Evolutionary conservation across 768 basidiomycete genomes (phyloP).

Genomic region (Phanerodontia chrysosporium): DNA sequence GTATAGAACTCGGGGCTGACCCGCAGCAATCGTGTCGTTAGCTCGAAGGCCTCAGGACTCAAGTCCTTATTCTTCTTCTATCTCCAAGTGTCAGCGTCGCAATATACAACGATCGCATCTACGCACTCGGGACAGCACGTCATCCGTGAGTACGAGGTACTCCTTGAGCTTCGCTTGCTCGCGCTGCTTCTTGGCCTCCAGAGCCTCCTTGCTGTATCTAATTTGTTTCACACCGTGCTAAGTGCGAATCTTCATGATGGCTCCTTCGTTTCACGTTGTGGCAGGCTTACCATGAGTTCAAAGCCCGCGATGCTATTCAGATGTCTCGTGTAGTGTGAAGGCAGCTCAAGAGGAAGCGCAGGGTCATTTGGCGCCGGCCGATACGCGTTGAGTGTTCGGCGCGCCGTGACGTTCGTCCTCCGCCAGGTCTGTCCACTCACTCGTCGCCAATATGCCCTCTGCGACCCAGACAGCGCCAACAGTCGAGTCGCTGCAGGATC

Average conservation of each 20-base stretch:
- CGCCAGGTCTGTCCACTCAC: not conserved
- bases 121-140: slow-evolving; percentile 59
- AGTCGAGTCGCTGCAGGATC: slow-evolving; percentile 46
- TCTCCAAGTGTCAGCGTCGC: not conserved
- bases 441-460: slow-evolving; percentile 43
- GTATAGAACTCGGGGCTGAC: slow-evolving; percentile 96
- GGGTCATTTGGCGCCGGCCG: not conserved
- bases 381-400: not conserved
- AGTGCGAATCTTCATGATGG: not conserved
- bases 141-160: slow-evolving; percentile 62
- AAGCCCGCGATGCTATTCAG: not conserved
- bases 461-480: slow-evolving; percentile 48
- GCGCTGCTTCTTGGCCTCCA: slow-evolving; percentile 62
- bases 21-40: slow-evolving; percentile 73
- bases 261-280: not conserved
- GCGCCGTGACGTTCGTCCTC: not conserved
- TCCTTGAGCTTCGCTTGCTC: slow-evolving; percentile 75
- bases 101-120: not conserved
- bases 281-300: not conserved
- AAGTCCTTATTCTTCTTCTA: slow-evolving; percentile 73
- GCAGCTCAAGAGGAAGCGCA: not conserved
- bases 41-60: slow-evolving; percentile 68
- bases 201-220: slow-evolving; percentile 51
- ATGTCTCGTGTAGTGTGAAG: not conserved
- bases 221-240: slow-evolving; percentile 72